Evolutionary conservation across 2,329 filamentous ascomycete genomes (phyloP), one percentile per base, ranked within the genome.

Genomic region (Fusarium subtropicale): DNA sequence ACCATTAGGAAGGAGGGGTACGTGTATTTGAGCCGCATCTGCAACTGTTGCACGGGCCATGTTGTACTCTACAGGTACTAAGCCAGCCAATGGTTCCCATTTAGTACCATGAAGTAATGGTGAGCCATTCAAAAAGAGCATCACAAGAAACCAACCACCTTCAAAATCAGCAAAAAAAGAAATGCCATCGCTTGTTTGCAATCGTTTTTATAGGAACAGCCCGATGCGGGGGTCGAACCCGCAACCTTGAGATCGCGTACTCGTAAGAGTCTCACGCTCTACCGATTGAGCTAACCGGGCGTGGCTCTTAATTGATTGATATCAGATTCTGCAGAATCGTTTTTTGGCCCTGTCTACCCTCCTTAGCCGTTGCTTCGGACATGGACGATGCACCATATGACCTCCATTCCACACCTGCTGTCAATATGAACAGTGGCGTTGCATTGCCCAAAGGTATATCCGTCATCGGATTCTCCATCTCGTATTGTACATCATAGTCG

Each of bases 231-330:
- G 79, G 78, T 84, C 82, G 83, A 85, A 86, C 85, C 82, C 82
- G 81, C 82, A 85, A 81, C 82, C 83, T 85, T 84, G 81, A 85
- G 83, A 64, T 48, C 63, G 74, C 51, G 69, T 65, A 69, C 71
- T 73, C 67, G 16, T 85, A 85, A 85, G 87, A 89, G 87, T 89
- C 87, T 88, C 84, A 88, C 87, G 86, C 87, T 90, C 87, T 90
- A 88, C 74, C 72, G 69, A 76, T 76, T 75, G 71, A 76, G 71
- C 72, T 76, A 24, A 53, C 39, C 34, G 34, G 46, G 34, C 39
- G 38, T 65, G 61, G 31, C 42, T 65, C 42, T 55, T 33, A 47
- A 45, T 66, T 69, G 45, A 48, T 66, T 68, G 47, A n/a, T 31
- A 9, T 7, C 7, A 2, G 2, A 4, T 1, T 3, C 16, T 31